phyloP scores from a whole-genome alignment of 2,329 filamentous ascomycete species.

The Aureobasidium leucospermi region DNA sequence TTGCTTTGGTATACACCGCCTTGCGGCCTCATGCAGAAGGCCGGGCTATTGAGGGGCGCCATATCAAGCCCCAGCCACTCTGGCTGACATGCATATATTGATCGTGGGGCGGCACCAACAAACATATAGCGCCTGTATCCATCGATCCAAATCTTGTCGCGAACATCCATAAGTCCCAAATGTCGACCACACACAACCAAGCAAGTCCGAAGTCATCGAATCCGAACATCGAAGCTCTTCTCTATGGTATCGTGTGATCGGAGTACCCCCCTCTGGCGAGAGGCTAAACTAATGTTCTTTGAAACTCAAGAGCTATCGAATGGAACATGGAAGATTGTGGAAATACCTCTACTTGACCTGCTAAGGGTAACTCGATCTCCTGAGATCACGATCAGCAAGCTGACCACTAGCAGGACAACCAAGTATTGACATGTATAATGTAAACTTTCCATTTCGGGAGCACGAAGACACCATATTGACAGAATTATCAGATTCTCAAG shows the following conservation, averaged over 20 bases:
- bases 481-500: neutral
- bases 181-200: neutral
- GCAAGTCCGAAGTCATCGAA: neutral
- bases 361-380: neutral
- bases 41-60: neutral
- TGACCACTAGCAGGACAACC: neutral
- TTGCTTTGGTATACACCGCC: no score
- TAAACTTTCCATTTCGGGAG: neutral
- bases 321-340: neutral
- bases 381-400: neutral
- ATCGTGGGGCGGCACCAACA: neutral
- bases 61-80: slow-evolving; percentile 2
- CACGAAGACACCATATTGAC: neutral
- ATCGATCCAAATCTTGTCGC: neutral
- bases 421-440: neutral
- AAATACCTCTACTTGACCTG: neutral
- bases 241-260: neutral
- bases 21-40: neutral
- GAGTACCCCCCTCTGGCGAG: no score
- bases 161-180: neutral
- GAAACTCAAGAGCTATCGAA: neutral
- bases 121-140: neutral
- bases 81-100: slow-evolving; percentile 10
- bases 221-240: neutral
- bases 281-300: neutral